Base-by-base conservation (phyloP, 148 eudicot species). In the Drosera capensis region DNA sequence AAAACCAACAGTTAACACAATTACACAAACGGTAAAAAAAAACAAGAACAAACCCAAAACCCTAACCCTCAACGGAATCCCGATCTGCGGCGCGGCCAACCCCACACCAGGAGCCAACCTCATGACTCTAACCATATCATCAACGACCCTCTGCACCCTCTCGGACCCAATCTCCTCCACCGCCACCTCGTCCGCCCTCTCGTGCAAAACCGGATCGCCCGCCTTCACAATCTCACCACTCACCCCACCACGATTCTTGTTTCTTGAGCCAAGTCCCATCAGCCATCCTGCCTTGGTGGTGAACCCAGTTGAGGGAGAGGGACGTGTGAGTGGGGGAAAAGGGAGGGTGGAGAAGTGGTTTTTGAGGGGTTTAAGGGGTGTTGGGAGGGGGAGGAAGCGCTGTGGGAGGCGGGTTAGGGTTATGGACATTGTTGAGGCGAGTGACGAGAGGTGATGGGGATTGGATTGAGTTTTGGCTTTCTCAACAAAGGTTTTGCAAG, bases 151-250 rank as follows among this genome's bases (percentile, higher is more conserved):
- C 64, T 80, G 94, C 23, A 83, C 54, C 52, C 58, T 64, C 1
- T 75, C 87, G 30, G 97, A 83, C 72, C 86, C 81, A 36, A 84
- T 71, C 46, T 88, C 97, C 8, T 60, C 75, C 45, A 53, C 66
- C 37, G 57, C 49, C 14, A 90, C 85, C 26, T 75, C 78, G 22
- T 56, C 73, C 34, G 97, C 87, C 1, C 74, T 64, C 59, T 90
- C 97, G 43, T 90, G 97, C 4, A 90, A 78, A 45, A 90, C 95
- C 62, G 97, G 97, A 80, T 90, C 97, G 24, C 97, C 97, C 29
- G 97, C 97, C 70, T 90, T 75, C 17, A 80, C 79, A 28, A 78
- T 65, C 2, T 80, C 92, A 36, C 93, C 85, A 23, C 69, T 78
- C 24, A 78, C 63, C 2, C 78, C 92, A 36, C 93, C 85, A 23